Base-by-base conservation (phyloP, 768 basidiomycete species). In the Rubroboletus pulcherrimus region DNA sequence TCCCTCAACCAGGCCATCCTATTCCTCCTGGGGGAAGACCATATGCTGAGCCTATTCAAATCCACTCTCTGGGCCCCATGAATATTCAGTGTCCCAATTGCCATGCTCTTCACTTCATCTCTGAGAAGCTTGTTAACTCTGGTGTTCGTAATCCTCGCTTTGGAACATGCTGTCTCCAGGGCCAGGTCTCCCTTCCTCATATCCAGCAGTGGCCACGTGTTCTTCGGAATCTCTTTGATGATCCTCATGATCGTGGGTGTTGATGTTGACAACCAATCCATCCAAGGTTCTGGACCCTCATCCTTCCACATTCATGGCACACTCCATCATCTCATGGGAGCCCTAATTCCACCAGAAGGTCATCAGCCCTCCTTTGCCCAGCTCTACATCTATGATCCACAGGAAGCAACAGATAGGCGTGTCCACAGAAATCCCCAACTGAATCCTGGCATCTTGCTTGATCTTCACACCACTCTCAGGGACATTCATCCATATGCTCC, bases 291-390 rank as follows among this genome's bases (percentile, higher is more conserved):
- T 39, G 39, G 17, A 2, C 15, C n/a, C n/a, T 19, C 39, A 21
- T 40, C 19, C 0, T 40, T 40, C 1, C 39, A 5, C 5, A 21
- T 40, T 11, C 39, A 40, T 60, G 75, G 73, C 0, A 61, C 72
- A 39, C 73, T 80, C 0, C 64, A 62, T 45, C 77, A 81, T 59
- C 49, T 49, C 0, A 64, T 71, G 10, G 77, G 76, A n/a, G 49
- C 70, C 6, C 62, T 81, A 0, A 55, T 3, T 0, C 70, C 76
- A 26, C 9, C 50, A 0, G 43, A 47, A 17, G 66, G 58, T 1
- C 14, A n/a, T n/a, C n/a, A n/a, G n/a, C n/a, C n/a, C n/a, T n/a
- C n/a, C 34, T 79, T 73, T 66, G 70, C 74, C 0, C 77, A 81
- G 50, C 66, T 79, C 0, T 78, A 77, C 46, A 65, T 79, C 2